Evolutionary conservation across 345 rosid genomes (phyloP).

Genomic region (Salix viminalis): DNA sequence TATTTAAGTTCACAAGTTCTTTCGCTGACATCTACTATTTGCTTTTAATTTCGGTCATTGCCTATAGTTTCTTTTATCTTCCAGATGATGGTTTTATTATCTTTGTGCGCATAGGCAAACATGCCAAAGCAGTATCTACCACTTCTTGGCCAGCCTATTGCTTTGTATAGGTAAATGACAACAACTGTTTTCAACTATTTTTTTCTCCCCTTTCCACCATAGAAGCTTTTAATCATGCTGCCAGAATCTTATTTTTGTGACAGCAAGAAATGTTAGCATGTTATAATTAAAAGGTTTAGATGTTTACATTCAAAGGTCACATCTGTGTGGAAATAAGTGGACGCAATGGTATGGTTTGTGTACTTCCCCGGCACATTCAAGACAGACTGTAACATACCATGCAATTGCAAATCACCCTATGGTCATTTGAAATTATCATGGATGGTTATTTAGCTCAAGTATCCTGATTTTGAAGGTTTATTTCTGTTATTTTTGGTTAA

Average conservation of each 20-base stretch:
- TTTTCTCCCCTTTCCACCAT: background rate
- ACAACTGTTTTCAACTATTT: slow-evolving; percentile 5
- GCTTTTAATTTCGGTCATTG: slow-evolving; percentile 1
- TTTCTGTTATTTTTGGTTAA: background rate
- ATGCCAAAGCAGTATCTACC: slow-evolving; percentile 99
- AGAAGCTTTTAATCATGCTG: background rate
- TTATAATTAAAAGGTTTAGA: background rate
- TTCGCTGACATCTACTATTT: background rate
- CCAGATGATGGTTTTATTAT: slow-evolving; percentile 40
- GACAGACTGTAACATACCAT: too few relatives aligned
- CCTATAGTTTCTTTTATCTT: slow-evolving; percentile 24
- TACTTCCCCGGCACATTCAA: too few relatives aligned
- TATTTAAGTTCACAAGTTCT: background rate
- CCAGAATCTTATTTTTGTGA: background rate
- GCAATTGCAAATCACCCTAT: too few relatives aligned
- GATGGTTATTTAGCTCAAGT: too few relatives aligned
- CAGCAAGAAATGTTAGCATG: background rate
- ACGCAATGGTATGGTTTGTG: too few relatives aligned
- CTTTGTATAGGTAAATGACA: slow-evolving; percentile 70
- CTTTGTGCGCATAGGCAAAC: slow-evolving; percentile 60
- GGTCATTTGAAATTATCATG: too few relatives aligned
- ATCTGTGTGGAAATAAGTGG: too few relatives aligned
- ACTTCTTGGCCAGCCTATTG: slow-evolving; percentile 87
- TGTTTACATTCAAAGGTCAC: background rate
- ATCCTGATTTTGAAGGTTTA: background rate